phyloP scores from a whole-genome alignment of 2,329 filamentous ascomycete genomes.

The Pseudogymnoascus sp. region DNA sequence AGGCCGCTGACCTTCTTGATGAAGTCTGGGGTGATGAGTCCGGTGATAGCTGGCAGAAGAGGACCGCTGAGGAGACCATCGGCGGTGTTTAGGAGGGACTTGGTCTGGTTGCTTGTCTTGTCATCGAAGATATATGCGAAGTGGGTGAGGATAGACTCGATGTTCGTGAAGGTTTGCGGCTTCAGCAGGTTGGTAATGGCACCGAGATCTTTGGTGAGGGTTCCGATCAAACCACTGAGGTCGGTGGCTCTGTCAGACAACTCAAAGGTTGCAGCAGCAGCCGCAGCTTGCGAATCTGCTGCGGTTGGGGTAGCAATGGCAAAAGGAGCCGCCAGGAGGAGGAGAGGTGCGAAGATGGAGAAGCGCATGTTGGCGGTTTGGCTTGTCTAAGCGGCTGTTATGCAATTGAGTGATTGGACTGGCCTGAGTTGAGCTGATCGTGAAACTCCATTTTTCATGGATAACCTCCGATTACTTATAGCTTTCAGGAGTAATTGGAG shows the following conservation, averaged over 20 bases:
- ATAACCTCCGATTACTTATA: background rate
- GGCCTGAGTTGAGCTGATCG: background rate
- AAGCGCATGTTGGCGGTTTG: constrained; percentile 1
- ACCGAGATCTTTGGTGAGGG: background rate
- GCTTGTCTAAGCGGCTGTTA: background rate
- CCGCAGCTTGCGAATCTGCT: background rate
- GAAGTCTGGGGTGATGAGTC: background rate
- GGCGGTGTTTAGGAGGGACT: background rate
- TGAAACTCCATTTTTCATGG: background rate
- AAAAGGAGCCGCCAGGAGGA: background rate
- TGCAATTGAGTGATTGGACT: background rate
- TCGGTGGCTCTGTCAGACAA: background rate
- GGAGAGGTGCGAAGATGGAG: background rate
- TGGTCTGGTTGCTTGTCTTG: constrained; percentile 11
- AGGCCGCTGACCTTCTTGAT: constrained; percentile 4
- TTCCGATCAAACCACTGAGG: background rate
- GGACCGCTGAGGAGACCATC: background rate
- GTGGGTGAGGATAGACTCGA: constrained; percentile 7
- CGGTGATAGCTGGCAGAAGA: background rate
- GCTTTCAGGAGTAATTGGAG: background rate
- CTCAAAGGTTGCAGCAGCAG: background rate
- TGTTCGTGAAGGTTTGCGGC: constrained; percentile 8
- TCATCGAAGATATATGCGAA: constrained; percentile 11
- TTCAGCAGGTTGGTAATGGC: constrained; percentile 9
- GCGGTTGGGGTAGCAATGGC: background rate